These are phyloP conservation scores for Aphanomyces stellatus DNA, from an alignment of 352 stramenopile species.

Conservation along the genomic window DNA sequence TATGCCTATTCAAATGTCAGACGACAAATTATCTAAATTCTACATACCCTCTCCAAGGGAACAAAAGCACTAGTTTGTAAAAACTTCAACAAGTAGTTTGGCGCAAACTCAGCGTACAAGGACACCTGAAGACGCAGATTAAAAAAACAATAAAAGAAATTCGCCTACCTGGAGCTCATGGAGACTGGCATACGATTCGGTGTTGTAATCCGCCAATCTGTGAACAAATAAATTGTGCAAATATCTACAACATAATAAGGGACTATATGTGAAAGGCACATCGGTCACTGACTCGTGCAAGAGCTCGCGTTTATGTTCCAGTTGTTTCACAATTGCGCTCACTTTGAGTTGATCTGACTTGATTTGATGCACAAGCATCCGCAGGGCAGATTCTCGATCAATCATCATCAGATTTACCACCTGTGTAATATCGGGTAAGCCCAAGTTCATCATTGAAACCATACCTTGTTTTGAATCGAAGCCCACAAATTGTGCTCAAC, in stretches of 20 bases:
- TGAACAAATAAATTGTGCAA: conserved; percentile 68
- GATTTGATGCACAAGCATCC: conserved; percentile 66
- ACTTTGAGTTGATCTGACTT: conserved; percentile 69
- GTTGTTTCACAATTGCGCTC: conserved; percentile 59
- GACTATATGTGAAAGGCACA: neutral
- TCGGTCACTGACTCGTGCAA: conserved; percentile 69
- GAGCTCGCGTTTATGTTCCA: conserved; percentile 53
- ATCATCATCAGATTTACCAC: conserved; percentile 61
- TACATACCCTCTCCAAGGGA: conserved; percentile 62
- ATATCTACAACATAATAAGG: neutral
- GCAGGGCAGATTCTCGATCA: conserved; percentile 52
- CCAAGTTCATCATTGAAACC: neutral
- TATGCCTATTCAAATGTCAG: conserved; percentile 37
- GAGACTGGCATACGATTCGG: conserved; percentile 54
- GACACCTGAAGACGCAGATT: conserved; percentile 34
- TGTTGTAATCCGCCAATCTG: conserved; percentile 66
- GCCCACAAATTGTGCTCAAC: conserved; percentile 72
- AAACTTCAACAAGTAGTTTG: conserved; percentile 58
- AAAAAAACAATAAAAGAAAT: neutral
- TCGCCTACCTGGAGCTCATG: conserved; percentile 33
- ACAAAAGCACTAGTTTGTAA: conserved; percentile 77
- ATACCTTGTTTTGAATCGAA: conserved; percentile 67
- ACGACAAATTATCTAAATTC: neutral
- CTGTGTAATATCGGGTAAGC: neutral
- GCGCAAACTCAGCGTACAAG: conserved; percentile 60